phyloP scores from a whole-genome alignment of 2,329 filamentous ascomycete genomes.

The Penicillium sp. region DNA sequence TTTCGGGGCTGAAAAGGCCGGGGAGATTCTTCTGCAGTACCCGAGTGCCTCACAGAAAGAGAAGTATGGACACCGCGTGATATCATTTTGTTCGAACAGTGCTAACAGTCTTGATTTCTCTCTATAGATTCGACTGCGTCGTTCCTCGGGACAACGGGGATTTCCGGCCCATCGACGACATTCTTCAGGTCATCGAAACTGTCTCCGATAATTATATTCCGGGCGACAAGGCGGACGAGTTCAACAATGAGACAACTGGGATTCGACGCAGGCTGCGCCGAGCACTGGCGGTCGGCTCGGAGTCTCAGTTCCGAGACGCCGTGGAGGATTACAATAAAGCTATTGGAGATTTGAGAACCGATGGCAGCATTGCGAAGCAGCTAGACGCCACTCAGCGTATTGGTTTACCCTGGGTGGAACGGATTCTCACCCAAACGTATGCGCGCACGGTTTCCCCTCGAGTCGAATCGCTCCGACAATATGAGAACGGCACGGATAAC shows the following conservation, averaged over 20 bases:
- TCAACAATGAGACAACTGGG: conserved; percentile 73
- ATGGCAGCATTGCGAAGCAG: conserved; percentile 73
- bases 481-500: conserved; percentile 88
- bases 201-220: conserved; percentile 79
- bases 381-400: conserved; percentile 71
- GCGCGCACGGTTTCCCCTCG: conserved; percentile 88
- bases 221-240: conserved; percentile 66
- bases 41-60: conserved; percentile 74
- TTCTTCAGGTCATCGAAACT: conserved; percentile 69
- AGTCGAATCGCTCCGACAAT: conserved; percentile 80
- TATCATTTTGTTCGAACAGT: neutral
- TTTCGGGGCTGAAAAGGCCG: conserved; percentile 51
- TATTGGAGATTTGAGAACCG: conserved; percentile 66
- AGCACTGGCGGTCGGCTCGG: conserved; percentile 69
- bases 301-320: conserved; percentile 72
- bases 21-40: conserved; percentile 75
- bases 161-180: conserved; percentile 68
- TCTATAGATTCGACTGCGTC: conserved; percentile 70
- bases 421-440: conserved; percentile 87
- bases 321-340: conserved; percentile 77
- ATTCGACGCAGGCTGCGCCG: conserved; percentile 77
- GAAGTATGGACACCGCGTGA: conserved; percentile 52
- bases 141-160: conserved; percentile 79
- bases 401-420: conserved; percentile 72
- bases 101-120: conserved; percentile 26